Conservation (phyloP, 352 stramenopile species). For the Peronospora tabacina region DNA sequence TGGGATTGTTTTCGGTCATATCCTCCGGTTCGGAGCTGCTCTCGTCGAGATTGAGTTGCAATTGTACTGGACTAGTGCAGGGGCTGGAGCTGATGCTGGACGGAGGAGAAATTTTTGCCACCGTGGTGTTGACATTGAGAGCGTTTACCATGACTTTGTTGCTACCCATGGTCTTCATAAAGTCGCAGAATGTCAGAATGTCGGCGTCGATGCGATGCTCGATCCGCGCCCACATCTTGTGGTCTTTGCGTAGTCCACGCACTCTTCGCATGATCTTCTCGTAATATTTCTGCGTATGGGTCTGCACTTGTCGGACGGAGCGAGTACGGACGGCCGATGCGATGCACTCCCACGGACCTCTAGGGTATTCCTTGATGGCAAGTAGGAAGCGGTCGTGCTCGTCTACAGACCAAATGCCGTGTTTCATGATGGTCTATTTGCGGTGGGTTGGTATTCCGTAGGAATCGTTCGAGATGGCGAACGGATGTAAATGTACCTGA, state of each 20-base stretch:
- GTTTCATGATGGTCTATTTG: conserved; percentile 20
- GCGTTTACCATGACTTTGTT: conserved; percentile 24
- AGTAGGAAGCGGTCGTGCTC: conserved; percentile 53
- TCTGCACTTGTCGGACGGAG: conserved; percentile 60
- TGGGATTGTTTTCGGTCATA: conserved; percentile 5
- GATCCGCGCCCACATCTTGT: conserved; percentile 36
- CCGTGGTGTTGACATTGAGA: conserved; percentile 11
- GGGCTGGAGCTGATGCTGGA: conserved; percentile 23
- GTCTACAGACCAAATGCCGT: conserved; percentile 48
- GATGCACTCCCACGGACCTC: conserved; percentile 39
- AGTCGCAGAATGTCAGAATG: conserved; percentile 40
- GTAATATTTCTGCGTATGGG: conserved; percentile 58
- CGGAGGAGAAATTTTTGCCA: conserved; percentile 17
- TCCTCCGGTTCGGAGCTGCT: conserved; percentile 9
- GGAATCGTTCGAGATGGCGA: background rate
- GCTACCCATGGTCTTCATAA: conserved; percentile 34
- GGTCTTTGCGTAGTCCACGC: conserved; percentile 52
- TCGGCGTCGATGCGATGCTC: conserved; percentile 57
- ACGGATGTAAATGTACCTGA: conserved; percentile 1
- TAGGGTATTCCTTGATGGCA: conserved; percentile 39
- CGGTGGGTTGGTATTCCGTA: conserved; percentile 11
- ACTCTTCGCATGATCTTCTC: conserved; percentile 64
- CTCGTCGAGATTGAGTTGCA: conserved; percentile 11
- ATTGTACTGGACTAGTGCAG: conserved; percentile 22
- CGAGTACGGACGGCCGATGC: conserved; percentile 36